Base-by-base conservation (phyloP, 192 early-diverging fungal species). In the Coemansia sp. region DNA sequence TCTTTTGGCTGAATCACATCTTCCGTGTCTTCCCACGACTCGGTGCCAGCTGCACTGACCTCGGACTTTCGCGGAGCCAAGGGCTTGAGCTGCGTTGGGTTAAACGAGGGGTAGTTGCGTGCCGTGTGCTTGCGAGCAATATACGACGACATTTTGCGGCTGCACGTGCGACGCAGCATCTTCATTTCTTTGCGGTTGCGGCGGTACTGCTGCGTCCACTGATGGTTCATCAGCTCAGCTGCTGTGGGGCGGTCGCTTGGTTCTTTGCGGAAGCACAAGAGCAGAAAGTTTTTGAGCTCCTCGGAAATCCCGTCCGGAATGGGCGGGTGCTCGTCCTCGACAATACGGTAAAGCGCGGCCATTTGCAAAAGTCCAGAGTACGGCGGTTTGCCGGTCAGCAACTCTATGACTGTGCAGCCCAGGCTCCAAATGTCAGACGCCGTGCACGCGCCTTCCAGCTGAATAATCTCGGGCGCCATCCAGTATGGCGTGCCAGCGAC, bases 391-490 rank as follows among this genome's bases (percentile, higher is more conserved):
- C 96, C 96, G 6, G 94, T 93, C 37, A 96, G 72, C 66, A 98
- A 76, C 73, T 98, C 96, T 50, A 98, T 87, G 15, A 94, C 70
- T 0, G 96, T 98, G 67, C 95, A 97, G 35, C 96, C 96, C 19
- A 98, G 77, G 60, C 90, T 92, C 92, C 96, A 98, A 22, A 98
- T 94, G 63, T 98, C 96, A 0, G 95, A 95, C 10, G 89, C 86
- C 32, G 88, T 87, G 8, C 88, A 92, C 5, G 94, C 92, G 10
- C 95, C 95, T 49, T 89, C 86, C 9, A 97, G 83, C 71, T 94
- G 90, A 71, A 98, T 98, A 5, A 96, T 88, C 67, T 94, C 92
- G 9, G 92, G 92, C 10, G 92, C 92, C 92, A 94, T 90, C 90
- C 92, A 92, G 68, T 92, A 88, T 5, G 89, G 89, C 41, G 90